These are phyloP conservation scores for Pseudogymnoascus sp. DNA, from an alignment of 2,329 filamentous ascomycete genomes.

Conservation along the genomic window DNA sequence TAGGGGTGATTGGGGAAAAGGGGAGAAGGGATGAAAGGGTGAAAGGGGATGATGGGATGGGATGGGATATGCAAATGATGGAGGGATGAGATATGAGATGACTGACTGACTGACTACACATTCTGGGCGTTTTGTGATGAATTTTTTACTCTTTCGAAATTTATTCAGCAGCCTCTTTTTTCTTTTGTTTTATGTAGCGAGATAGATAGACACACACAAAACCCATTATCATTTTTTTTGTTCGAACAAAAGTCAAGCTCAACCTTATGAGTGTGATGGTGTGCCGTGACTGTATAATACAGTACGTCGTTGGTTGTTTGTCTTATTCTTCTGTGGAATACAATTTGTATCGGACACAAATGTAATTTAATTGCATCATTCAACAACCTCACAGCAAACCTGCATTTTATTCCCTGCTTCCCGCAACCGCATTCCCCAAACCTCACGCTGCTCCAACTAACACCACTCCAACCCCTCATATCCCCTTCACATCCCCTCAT, in stretches of 20 bases:
- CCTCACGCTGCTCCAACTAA: too few relatives aligned
- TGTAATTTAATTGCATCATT: too few relatives aligned
- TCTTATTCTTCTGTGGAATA: neutral
- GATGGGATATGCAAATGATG: neutral
- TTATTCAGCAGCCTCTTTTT: neutral
- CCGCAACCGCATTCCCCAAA: too few relatives aligned
- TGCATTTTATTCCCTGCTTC: too few relatives aligned
- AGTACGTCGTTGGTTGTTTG: neutral
- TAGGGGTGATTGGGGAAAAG: neutral
- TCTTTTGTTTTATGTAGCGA: neutral
- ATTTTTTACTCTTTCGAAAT: neutral
- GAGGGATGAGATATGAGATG: neutral
- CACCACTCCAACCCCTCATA: too few relatives aligned
- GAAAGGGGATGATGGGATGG: neutral
- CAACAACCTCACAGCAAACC: too few relatives aligned
- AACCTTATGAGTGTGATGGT: constrained; percentile 18
- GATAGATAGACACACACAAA: neutral
- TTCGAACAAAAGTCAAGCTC: neutral
- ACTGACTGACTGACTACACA: neutral
- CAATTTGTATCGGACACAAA: too few relatives aligned
- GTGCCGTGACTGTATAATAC: neutral
- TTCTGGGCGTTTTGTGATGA: neutral
- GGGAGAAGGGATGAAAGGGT: neutral
- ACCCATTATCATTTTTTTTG: neutral
- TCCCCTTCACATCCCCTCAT: too few relatives aligned